Base-by-base conservation (phyloP, 2,329 filamentous ascomycete genomes). In the Elsinoe necatrix region DNA sequence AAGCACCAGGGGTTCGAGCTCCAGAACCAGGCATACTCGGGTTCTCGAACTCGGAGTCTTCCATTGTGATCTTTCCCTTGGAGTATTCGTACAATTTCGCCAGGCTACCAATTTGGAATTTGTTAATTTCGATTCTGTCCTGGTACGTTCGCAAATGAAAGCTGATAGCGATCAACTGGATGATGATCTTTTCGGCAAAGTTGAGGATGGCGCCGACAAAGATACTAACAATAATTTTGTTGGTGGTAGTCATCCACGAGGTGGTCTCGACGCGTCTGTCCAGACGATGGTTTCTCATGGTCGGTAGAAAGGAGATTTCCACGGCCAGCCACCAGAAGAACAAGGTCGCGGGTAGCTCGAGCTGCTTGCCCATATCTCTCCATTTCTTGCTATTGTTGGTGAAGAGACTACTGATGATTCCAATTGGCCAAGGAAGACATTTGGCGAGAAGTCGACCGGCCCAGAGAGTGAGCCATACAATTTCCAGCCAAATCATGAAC, bases 401-500 rank as follows among this genome's bases (percentile, higher is more conserved):
- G 66, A 89, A 84, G 4, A 92, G 75, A 64, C 84, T 88, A 4
- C 89, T 84, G 14, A 87, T 58, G 0, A 85, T 64, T 1, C 82
- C 80, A 39, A 86, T 78, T 0, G 80, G 75, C 63, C 75, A 80
- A 0, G 85, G 84, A 8, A 87, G 74, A 55, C 75, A 77, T 69
- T 86, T 86, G 6, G 84, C 80, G 12, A 84, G 72, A 50, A 87
- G 78, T 71, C 60, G 59, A 55, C 81, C 86, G 18, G 86, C 85
- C 92, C 92, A 97, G 0, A 96, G 77, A 0, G 89, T 89, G 61
- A 92, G 77, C 92, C 92, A 97, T 23, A 96, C 79, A 41, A 95
- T 89, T 70, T 95, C 88, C 16, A 96, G 78, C 92, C 92, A 97
- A 60, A 96, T 89, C 27, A 87, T 87, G 67, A 97, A 96, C 92